Conservation (phyloP, 208 protist species). For the Wallacemonas rigidus region DNA sequence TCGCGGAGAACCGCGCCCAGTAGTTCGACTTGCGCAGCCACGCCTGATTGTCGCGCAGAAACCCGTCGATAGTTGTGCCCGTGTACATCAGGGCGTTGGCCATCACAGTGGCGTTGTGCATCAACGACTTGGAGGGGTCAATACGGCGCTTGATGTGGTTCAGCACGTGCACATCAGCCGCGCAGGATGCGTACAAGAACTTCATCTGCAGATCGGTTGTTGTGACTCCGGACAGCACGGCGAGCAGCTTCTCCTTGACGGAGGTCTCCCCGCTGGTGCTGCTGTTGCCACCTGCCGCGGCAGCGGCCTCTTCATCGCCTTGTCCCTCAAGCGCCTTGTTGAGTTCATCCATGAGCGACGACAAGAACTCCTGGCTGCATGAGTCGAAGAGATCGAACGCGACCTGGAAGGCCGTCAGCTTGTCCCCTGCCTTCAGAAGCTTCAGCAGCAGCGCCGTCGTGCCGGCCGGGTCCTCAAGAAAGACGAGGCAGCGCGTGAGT, state of each 20-base stretch:
- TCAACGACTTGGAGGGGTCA: constrained; percentile 65
- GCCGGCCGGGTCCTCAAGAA: constrained; percentile 87
- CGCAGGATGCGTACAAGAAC: constrained; percentile 96
- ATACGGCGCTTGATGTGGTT: constrained; percentile 95
- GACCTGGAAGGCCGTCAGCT: constrained; percentile 80
- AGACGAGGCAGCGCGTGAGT: constrained; percentile 94
- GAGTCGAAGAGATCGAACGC: constrained; percentile 90
- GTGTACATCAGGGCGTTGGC: constrained; percentile 97
- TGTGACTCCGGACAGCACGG: constrained; percentile 83
- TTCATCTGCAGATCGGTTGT: constrained; percentile 94
- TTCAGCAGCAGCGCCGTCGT: constrained; percentile 83
- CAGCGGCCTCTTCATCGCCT: constrained; percentile 5
- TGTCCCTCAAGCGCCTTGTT: constrained; percentile 16
- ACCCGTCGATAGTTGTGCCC: constrained; percentile 98
- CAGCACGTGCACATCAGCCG: constrained; percentile 94
- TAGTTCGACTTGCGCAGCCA: constrained; percentile 96
- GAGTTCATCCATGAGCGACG: constrained; percentile 54
- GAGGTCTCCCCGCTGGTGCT: constrained; percentile 20
- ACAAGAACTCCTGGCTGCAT: constrained; percentile 89
- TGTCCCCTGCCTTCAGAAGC: constrained; percentile 68
- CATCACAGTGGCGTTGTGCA: constrained; percentile 95
- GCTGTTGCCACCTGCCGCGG: no score
- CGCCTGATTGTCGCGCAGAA: constrained; percentile 97
- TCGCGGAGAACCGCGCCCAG: constrained; percentile 98
- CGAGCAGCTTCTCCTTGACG: constrained; percentile 67